phyloP scores from a whole-genome alignment of 352 stramenopile genomes.

The Phytophthora megakarya region DNA sequence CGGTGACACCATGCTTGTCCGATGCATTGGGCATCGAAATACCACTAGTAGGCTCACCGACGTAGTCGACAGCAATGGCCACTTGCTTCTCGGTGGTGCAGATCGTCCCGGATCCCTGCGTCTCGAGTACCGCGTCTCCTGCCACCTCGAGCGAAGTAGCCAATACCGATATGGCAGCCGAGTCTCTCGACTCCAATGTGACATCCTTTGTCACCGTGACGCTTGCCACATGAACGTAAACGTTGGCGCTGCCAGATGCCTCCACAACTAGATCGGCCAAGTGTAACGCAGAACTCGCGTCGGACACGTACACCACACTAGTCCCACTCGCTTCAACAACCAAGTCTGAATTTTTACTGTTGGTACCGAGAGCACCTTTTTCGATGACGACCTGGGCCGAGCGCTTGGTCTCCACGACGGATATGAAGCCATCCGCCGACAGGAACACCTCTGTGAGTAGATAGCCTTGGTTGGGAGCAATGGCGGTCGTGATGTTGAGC shows the following conservation, averaged over 20 bases:
- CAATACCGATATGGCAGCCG: conserved; percentile 22
- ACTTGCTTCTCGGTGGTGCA: conserved; percentile 27
- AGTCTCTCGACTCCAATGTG: conserved; percentile 26
- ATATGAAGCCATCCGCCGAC: conserved; percentile 27
- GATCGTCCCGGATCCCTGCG: conserved; percentile 29
- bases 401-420: conserved; percentile 33
- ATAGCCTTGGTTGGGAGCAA: no score
- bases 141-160: conserved; percentile 27
- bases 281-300: conserved; percentile 19
- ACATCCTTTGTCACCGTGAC: conserved; percentile 24
- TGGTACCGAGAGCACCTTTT: conserved; percentile 33
- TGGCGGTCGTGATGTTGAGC: conserved; percentile 23
- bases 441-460: conserved; percentile 42
- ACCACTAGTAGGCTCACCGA: conserved; percentile 23
- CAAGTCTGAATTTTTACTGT: conserved; percentile 30
- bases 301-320: conserved; percentile 40
- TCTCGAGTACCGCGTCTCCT: conserved; percentile 26
- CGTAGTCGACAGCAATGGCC: conserved; percentile 29
- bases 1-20: conserved; percentile 36
- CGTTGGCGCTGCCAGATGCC: conserved; percentile 6
- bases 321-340: conserved; percentile 33
- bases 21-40: conserved; percentile 44
- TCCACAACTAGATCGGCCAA: conserved; percentile 32
- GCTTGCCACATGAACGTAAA: conserved; percentile 37
- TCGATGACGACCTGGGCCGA: conserved; percentile 36